Evolutionary conservation across 225 moss, liverwort and hornwort species (phyloP).

Genomic region (Bryum argenteum): DNA sequence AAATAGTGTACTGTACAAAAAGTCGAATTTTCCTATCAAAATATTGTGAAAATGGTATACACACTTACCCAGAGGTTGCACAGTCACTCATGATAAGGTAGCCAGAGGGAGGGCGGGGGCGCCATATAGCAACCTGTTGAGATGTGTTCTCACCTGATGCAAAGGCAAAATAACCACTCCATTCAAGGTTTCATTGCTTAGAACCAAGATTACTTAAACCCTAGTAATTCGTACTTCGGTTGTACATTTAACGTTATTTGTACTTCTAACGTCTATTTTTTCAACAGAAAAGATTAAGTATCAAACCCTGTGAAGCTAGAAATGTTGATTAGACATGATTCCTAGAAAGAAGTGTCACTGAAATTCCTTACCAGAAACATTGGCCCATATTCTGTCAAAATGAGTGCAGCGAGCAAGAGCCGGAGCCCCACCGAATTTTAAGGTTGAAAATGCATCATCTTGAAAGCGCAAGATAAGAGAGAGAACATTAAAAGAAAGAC

Average conservation of each 20-base stretch:
- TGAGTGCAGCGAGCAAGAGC: constrained; percentile 91
- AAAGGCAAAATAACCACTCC: constrained; percentile 16
- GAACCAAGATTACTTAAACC: neutral
- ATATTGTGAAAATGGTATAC: constrained; percentile 16
- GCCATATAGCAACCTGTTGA: constrained; percentile 94
- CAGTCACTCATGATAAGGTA: constrained; percentile 92
- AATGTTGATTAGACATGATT: constrained; percentile 9
- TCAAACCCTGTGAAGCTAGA: constrained; percentile 7
- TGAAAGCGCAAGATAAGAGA: constrained; percentile 84
- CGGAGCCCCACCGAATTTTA: constrained; percentile 69
- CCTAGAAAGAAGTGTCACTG: constrained; percentile 5
- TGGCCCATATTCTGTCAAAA: constrained; percentile 95
- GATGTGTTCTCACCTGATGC: constrained; percentile 62
- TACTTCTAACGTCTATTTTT: neutral
- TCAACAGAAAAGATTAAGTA: neutral
- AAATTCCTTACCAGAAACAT: constrained; percentile 47
- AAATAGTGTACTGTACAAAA: neutral
- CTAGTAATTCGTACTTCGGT: neutral
- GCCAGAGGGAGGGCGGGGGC: constrained; percentile 90
- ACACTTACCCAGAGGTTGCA: constrained; percentile 90
- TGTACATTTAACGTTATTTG: neutral
- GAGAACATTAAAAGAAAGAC: constrained; percentile 93
- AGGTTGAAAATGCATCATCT: constrained; percentile 83
- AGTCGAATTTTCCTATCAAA: neutral
- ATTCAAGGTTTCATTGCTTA: constrained; percentile 7